These are phyloP conservation scores for Saturnispora serradocipensis DNA, from an alignment of 805 yeast species.

Conservation along the genomic window DNA sequence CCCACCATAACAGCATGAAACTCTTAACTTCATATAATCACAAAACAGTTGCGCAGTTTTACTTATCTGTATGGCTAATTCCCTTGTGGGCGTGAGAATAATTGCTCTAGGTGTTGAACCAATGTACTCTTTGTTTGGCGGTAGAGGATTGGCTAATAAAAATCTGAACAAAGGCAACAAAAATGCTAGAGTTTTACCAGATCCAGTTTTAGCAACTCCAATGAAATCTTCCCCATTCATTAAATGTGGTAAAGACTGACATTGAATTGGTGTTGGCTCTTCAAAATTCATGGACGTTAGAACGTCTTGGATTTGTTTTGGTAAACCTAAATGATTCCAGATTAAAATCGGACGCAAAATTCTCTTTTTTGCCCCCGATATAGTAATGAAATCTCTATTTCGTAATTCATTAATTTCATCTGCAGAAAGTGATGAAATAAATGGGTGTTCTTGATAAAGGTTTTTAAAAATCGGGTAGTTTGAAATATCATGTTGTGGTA, in stretches of 20 bases:
- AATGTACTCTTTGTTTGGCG: conserved; percentile 17
- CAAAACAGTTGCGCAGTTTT: conserved; percentile 57
- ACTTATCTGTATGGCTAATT: conserved; percentile 75
- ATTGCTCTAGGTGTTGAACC: conserved; percentile 74
- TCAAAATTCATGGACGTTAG: conserved; percentile 45
- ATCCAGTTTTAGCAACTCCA: conserved; percentile 94
- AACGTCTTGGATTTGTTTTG: conserved; percentile 44
- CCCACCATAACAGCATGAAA: conserved; percentile 88
- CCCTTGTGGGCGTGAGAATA: conserved; percentile 86
- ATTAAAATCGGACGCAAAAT: conserved; percentile 47
- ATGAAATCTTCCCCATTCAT: conserved; percentile 87
- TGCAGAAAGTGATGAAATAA: conserved; percentile 36
- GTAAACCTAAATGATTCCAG: conserved; percentile 80
- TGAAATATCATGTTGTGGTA: conserved; percentile 40
- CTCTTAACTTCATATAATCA: conserved; percentile 38
- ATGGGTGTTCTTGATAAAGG: conserved; percentile 56
- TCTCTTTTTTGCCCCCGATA: conserved; percentile 49
- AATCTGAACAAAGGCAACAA: conserved; percentile 79
- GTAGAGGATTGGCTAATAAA: conserved; percentile 50
- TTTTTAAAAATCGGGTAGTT: conserved; percentile 45
- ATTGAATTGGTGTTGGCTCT: conserved; percentile 79
- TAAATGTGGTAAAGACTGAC: conserved; percentile 83
- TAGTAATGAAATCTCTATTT: conserved; percentile 54
- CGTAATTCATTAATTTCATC: conserved; percentile 52
- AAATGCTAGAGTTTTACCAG: conserved; percentile 91